These are phyloP conservation scores for Phytophthora meadii DNA, from an alignment of 352 stramenopile species.

Conservation along the genomic window DNA sequence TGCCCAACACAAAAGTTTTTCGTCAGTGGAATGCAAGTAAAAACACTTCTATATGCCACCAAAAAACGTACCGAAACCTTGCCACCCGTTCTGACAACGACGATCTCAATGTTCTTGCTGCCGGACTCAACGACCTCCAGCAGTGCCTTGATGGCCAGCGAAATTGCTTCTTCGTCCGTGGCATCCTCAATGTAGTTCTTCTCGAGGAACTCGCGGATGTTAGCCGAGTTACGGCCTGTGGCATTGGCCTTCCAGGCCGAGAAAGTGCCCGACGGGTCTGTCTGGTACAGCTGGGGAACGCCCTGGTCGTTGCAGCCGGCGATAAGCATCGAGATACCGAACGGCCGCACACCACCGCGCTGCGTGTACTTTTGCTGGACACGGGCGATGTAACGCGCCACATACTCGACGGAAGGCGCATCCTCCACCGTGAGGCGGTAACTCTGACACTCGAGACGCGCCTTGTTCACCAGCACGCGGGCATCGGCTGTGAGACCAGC, in stretches of 20 bases:
- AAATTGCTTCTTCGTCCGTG: slow-evolving; percentile 91
- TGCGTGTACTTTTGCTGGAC: slow-evolving; percentile 99
- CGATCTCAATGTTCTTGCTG: slow-evolving; percentile 99
- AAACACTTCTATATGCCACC: background rate
- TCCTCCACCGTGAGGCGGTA: slow-evolving; percentile 98
- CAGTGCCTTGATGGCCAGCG: slow-evolving; percentile 95
- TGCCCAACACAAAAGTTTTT: slow-evolving; percentile 20
- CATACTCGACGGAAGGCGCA: slow-evolving; percentile 96
- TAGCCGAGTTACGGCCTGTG: slow-evolving; percentile 97
- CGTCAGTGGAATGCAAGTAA: background rate
- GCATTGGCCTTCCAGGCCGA: slow-evolving; percentile 98
- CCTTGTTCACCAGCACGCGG: slow-evolving; percentile 98
- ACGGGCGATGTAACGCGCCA: slow-evolving; percentile 96
- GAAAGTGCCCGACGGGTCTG: slow-evolving; percentile 98
- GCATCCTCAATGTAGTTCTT: slow-evolving; percentile 97
- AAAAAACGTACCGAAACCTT: slow-evolving; percentile 69
- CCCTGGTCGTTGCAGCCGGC: slow-evolving; percentile 94
- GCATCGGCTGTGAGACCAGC: slow-evolving; percentile 98
- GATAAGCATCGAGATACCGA: slow-evolving; percentile 98
- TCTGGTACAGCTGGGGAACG: slow-evolving; percentile 97
- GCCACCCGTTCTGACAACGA: slow-evolving; percentile 87
- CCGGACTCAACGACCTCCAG: slow-evolving; percentile 98
- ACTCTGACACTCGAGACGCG: slow-evolving; percentile 97
- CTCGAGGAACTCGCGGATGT: slow-evolving; percentile 98
- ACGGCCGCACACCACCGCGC: slow-evolving; percentile 97